phyloP scores from a whole-genome alignment of 1,139 yeast genomes.

The Kodamaea derodonti region DNA sequence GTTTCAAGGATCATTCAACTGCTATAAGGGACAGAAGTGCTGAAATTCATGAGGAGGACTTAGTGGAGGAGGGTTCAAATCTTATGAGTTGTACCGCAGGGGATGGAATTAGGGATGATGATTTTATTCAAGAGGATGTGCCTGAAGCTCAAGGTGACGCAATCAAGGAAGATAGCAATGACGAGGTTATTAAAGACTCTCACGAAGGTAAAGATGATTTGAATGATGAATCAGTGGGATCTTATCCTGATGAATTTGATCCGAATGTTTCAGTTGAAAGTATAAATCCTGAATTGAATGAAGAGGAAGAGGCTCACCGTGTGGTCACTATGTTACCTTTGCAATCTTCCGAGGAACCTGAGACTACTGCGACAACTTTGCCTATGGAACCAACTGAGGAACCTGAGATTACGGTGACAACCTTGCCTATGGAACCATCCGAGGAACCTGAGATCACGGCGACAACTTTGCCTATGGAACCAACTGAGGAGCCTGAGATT shows the following conservation, averaged over 20 bases:
- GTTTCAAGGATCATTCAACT: constrained; percentile 7
- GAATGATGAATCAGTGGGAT: background rate
- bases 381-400: background rate
- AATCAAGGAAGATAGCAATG: background rate
- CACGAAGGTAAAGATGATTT: background rate
- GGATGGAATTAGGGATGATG: background rate
- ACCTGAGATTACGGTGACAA: background rate
- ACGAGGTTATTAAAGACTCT: too few species aligned
- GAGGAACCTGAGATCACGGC: background rate
- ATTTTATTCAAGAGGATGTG: constrained; percentile 1
- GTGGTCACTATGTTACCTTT: too few species aligned
- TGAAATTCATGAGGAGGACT: background rate
- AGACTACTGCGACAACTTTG: background rate
- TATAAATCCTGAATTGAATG: constrained; percentile 4
- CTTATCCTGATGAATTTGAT: constrained; percentile 1
- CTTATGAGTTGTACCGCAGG: too few species aligned
- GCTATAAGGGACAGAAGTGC: constrained; percentile 1
- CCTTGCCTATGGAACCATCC: background rate
- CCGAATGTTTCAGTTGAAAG: constrained; percentile 5
- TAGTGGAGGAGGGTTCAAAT: too few species aligned
- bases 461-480: background rate
- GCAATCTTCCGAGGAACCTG: constrained; percentile 1
- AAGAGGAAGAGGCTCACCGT: background rate
- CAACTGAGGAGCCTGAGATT: background rate
- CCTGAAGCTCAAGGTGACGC: background rate